These are phyloP conservation scores for Naganishia kalamii DNA, from an alignment of 768 basidiomycete species.

Conservation along the genomic window DNA sequence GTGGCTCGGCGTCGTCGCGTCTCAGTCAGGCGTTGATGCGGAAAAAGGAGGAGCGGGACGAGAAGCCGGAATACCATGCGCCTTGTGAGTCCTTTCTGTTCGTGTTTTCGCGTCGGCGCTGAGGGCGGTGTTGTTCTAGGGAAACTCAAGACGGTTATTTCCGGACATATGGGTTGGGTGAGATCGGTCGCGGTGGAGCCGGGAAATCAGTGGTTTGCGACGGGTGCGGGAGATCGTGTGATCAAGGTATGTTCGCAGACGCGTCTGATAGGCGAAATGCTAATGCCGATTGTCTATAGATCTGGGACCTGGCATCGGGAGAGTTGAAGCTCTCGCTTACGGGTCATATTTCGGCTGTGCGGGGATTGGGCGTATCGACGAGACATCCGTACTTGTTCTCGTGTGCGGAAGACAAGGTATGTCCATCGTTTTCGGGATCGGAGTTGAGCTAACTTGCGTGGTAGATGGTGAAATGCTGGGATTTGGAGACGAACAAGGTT, in stretches of 20 bases:
- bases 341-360: conserved; percentile 93
- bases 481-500: conserved; percentile 96
- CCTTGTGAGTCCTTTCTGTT: conserved; percentile 52
- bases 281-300: conserved; percentile 42
- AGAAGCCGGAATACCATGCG: conserved; percentile 93
- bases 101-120: not conserved
- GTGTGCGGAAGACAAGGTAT: conserved; percentile 93
- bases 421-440: conserved; percentile 27
- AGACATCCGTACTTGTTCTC: conserved; percentile 96
- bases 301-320: conserved; percentile 97
- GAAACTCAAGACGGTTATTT: conserved; percentile 94
- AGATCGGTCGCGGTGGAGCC: conserved; percentile 93
- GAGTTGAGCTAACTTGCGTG: not conserved
- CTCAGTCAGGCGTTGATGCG: conserved; percentile 84
- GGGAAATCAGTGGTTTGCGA: conserved; percentile 97
- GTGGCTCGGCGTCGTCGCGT: conserved; percentile 46
- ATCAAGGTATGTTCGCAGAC: conserved; percentile 56
- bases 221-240: conserved; percentile 94
- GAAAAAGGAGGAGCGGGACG: conserved; percentile 85
- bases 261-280: not conserved
- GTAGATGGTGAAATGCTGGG: conserved; percentile 99
- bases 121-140: conserved; percentile 42
- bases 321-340: conserved; percentile 94
- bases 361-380: conserved; percentile 84
- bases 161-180: conserved; percentile 97